Conservation (phyloP, 495 filamentous ascomycete species). For the Penicillium coffeae region DNA sequence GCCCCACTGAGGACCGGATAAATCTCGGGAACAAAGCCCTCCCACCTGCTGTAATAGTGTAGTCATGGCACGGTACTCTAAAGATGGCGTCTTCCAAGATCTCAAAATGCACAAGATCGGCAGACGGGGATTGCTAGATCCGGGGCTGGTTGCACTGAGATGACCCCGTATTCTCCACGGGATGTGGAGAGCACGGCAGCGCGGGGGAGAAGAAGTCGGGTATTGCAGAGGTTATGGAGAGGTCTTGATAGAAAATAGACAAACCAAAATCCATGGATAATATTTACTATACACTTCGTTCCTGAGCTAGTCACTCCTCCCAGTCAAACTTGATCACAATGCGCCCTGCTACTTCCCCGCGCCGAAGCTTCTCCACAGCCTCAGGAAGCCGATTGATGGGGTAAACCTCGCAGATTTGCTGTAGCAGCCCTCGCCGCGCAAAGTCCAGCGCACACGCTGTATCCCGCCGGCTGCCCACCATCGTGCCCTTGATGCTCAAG, state of each 20-base stretch:
- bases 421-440: slow-evolving; percentile 40
- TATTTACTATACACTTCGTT: too few relatives aligned
- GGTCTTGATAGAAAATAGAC: too few relatives aligned
- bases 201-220: too few relatives aligned
- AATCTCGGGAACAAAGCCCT: neutral
- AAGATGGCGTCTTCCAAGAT: neutral
- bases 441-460: slow-evolving; percentile 43
- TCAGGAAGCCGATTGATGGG: slow-evolving; percentile 36
- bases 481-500: slow-evolving; percentile 41
- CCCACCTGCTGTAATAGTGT: neutral
- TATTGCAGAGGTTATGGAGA: too few relatives aligned
- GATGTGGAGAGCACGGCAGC: neutral
- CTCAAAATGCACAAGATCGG: neutral
- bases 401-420: slow-evolving; percentile 40
- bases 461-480: slow-evolving; percentile 47
- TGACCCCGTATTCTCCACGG: too few relatives aligned
- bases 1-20: neutral
- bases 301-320: slow-evolving; percentile 15
- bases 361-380: slow-evolving; percentile 36
- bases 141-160: neutral
- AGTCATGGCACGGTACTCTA: neutral
- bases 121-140: neutral
- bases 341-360: slow-evolving; percentile 44
- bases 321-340: slow-evolving; percentile 50
- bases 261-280: too few relatives aligned